Evolutionary conservation across 257 asterid species (phyloP), one percentile per base, ranked within the genome.

Genomic region (Rubia yunnanensis): DNA sequence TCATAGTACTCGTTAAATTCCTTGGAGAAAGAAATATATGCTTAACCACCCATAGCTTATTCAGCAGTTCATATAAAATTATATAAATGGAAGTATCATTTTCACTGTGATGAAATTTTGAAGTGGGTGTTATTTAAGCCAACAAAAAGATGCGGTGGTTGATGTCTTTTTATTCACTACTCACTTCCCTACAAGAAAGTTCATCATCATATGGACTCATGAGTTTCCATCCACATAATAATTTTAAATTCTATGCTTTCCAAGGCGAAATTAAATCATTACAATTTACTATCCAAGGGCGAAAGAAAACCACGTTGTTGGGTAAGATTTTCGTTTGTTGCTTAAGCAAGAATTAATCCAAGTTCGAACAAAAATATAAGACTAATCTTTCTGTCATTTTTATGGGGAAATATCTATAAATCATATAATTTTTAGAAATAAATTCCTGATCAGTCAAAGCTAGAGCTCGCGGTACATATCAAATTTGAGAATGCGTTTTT

Each of bases 61-160:
- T 41, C 49, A 41, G n/a, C 49, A 41, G n/a, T 41, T 11, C n/a
- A 41, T 41, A 41, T 11, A 11, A 11, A 44, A 44, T n/a, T 14
- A 44, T 44, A 15, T 15, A 15, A 44, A 14, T 44, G 52, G 23
- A 20, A 61, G 55, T 22, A 55, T 24, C 60, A 10, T 62, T 70
- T 52, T 62, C 63, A 50, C 2, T 20, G 68, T 70, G 64, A 70
- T 64, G 65, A 63, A 60, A 70, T 63, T 44, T 59, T 28, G 44
- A 53, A 65, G 74, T 70, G 69, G 53, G 58, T 44, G 52, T 44
- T n/a, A 54, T 64, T 70, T 70, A 30, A 70, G 74, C 70, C 74
- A 63, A 70, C 74, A 55, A 63, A 70, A 54, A 28, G 70, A 63
- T 70, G 53, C 70, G 65, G 74, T 70, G 30, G 74, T 70, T 70